Base-by-base conservation (phyloP, 2,329 filamentous ascomycete species). In the Claviceps capensis region DNA sequence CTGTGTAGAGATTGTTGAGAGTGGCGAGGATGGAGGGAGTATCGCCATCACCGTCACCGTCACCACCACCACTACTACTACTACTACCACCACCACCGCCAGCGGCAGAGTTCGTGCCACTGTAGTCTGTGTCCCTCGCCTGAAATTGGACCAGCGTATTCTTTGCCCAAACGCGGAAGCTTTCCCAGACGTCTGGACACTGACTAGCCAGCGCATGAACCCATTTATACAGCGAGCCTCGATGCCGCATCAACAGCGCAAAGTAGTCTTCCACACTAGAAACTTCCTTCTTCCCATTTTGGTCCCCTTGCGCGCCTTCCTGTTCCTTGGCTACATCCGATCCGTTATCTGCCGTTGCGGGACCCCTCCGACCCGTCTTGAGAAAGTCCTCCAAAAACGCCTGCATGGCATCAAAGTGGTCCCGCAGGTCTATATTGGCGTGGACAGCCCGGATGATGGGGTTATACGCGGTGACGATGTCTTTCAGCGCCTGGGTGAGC, bases 181-280 rank as follows among this genome's bases (percentile, higher is more conserved):
- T 76, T 4, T 74, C 70, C 51, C 77, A 76, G 4, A 88, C 70
- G 1, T 83, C 80, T 0, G 83, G 81, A 36, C 84, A 86, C 36
- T 83, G 82, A 56, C 77, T 78, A 4, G 78, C 78, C 9, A 87
- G 72, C 51, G 85, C 79, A 57, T 89, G 85, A 3, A 89, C 63
- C 71, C 86, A 90, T 49, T 76, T 79, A 67, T 88, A 87, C 46
- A 80, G 67, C 2, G 81, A 72, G 1, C 72, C 69, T 40, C 80
- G 75, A 59, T 90, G 83, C 51, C 78, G 78, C 56, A 76, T 75
- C 14, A 90, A 67, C 1, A 91, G 66, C 14, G 74, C 67, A 8
- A 88, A 81, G 56, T 83, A 91, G 59, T 90, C 85, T 56, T 86
- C 80, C 0, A 89, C 83, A 0, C 77, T 81, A 0, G 85, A 79